Evolutionary conservation across 192 early-diverging fungal genomes (phyloP), one percentile per base, ranked within the genome.

Genomic region (Cladochytrium replicatum): DNA sequence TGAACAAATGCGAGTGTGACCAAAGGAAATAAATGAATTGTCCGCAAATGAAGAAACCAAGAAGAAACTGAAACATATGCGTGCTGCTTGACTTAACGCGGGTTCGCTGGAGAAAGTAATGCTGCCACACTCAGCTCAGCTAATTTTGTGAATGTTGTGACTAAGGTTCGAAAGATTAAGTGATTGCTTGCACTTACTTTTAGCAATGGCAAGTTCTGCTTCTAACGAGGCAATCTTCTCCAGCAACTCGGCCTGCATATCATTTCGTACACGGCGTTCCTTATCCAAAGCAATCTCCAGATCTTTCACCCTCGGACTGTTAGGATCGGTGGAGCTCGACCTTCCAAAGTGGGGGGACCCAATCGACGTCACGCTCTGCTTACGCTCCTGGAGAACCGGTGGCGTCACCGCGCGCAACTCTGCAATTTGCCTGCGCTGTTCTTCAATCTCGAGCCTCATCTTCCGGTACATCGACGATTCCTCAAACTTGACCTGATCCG

Each of bases 221-320:
- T 68, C 60, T 34, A 68, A 34, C 19, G 15, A 27, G 6, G 60
- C 57, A 46, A 68, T 60, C 48, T 45, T 45, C 28, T 58, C 43
- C 2, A 24, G 43, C 17, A 27, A 40, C 24, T 34, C 41, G 32
- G 45, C 41, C 17, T 40, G 41, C 26, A 63, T 61, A 31, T 47
- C 39, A 7, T 23, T 30, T 23, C 66, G 11, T 26, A 50, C 30
- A 29, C 32, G 38, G 13, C 45, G 56, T 38, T 63, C 60, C 4
- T 45, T 24, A 2, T 68, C 66, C 7, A 68, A 49, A 0, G 54
- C 60, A 31, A 46, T 26, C 47, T 68, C 66, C 29, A 46, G n/a
- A 27, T 60, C 60, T 25, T 21, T 15, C 48, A 57, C 9, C 11
- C 58, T 9, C 28, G 11, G 25, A 22, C n/a, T 29, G 6, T 32